Conservation (phyloP, 2,329 filamentous ascomycete genomes). For the Sporothrix pseudoabietina region DNA sequence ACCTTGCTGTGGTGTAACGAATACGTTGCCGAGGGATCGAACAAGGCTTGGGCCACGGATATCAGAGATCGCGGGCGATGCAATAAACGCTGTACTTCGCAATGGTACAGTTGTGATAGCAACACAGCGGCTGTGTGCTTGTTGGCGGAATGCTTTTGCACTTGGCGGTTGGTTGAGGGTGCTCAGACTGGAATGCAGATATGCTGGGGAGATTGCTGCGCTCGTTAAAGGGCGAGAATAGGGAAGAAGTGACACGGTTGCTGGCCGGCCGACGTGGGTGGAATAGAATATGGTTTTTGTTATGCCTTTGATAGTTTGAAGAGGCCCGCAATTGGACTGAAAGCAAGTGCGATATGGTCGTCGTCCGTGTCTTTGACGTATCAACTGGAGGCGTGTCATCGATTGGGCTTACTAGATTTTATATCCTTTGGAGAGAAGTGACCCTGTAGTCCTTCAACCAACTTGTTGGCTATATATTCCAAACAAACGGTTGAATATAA, state of each 20-base stretch:
- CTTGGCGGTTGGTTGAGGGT: neutral
- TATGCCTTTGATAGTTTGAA: no score
- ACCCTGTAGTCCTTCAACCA: neutral
- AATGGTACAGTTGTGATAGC: slow-evolving; percentile 9
- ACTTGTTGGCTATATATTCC: neutral
- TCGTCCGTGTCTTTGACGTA: neutral
- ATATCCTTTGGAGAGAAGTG: neutral
- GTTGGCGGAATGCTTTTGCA: neutral
- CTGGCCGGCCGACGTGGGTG: neutral
- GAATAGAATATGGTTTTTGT: neutral
- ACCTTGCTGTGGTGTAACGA: slow-evolving; percentile 14
- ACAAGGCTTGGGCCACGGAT: neutral
- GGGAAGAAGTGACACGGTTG: neutral
- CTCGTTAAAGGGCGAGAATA: neutral
- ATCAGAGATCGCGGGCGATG: neutral
- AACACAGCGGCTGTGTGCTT: slow-evolving; percentile 8
- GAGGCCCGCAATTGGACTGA: neutral
- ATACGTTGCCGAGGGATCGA: neutral
- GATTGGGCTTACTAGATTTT: slow-evolving; percentile 10
- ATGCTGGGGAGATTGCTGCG: neutral
- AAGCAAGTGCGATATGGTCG: neutral
- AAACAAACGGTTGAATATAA: neutral
- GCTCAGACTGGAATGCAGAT: neutral
- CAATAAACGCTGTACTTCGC: slow-evolving; percentile 20
- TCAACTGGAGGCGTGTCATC: slow-evolving; percentile 11